phyloP scores from a whole-genome alignment of 306 rosid genomes.

The barrel medic (Medicago truncatula) region DNA sequence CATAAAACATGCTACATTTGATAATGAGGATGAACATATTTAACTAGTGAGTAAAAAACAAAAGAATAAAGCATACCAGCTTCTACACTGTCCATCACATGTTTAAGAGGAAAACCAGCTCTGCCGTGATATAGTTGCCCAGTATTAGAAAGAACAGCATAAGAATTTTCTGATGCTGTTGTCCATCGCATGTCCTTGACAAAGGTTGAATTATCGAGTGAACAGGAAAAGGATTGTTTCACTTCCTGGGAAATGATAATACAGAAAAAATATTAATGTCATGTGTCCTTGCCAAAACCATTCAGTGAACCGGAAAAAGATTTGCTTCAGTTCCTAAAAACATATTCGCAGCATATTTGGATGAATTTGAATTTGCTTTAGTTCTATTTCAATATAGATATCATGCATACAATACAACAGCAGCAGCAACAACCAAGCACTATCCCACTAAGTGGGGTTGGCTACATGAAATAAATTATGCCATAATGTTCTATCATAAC shows the following conservation, averaged over 20 bases:
- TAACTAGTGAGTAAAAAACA: neutral
- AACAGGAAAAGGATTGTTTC: conserved; percentile 58
- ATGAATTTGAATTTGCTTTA: neutral
- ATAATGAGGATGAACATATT: neutral
- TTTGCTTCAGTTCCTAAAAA: conserved; percentile 7
- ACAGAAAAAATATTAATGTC: conserved; percentile 32
- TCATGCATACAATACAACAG: conserved; percentile 1
- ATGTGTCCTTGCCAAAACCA: conserved; percentile 1
- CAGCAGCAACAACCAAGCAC: no score
- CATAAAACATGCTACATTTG: conserved; percentile 15
- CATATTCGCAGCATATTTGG: neutral
- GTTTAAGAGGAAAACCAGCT: conserved; percentile 51
- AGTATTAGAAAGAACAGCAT: conserved; percentile 66
- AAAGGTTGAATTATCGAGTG: conserved; percentile 53
- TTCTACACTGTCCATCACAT: conserved; percentile 67
- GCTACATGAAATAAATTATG: no score
- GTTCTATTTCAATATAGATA: neutral
- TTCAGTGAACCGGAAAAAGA: conserved; percentile 12
- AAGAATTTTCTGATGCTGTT: conserved; percentile 56
- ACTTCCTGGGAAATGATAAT: conserved; percentile 57
- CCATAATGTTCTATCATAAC: no score
- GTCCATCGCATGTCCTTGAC: conserved; percentile 82
- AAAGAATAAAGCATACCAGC: conserved; percentile 67
- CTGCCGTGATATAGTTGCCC: conserved; percentile 68
- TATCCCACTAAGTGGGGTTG: no score